Percentiles rank a stretch among this genome's conserved stretches.
These are phyloP conservation scores for Kentomonas sorsogonicus DNA, from an alignment of 208 protist species.

Conservation along the genomic window DNA sequence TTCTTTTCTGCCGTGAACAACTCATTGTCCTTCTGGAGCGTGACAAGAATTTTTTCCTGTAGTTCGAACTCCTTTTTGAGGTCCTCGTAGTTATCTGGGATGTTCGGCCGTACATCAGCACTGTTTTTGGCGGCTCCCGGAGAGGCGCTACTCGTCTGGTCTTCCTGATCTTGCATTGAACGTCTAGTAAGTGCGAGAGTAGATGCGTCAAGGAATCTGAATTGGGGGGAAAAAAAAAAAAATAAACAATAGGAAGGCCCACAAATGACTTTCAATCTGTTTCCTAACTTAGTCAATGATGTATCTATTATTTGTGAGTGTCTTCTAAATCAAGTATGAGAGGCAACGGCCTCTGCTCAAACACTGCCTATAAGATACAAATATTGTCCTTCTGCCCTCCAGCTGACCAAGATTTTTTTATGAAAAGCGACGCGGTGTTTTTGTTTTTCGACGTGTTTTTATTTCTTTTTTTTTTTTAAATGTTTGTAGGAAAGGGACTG, in stretches of 20 bases:
- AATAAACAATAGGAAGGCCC: background rate
- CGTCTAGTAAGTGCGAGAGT: too few relatives aligned
- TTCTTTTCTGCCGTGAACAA: slow-evolving; percentile 43
- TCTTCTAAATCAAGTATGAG: background rate
- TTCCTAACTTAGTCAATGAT: too few relatives aligned
- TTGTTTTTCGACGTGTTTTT: slow-evolving; percentile 7
- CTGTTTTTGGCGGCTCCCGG: too few relatives aligned
- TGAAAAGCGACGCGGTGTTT: background rate
- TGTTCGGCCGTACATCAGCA: too few relatives aligned
- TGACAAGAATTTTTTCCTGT: slow-evolving; percentile 61
- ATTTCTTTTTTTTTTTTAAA: background rate
- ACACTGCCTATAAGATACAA: background rate
- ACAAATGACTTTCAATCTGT: too few relatives aligned
- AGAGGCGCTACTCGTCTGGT: too few relatives aligned
- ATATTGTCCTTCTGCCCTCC: background rate
- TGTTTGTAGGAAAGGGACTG: background rate
- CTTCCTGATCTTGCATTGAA: too few relatives aligned
- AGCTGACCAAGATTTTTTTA: background rate
- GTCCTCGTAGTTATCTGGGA: slow-evolving; percentile 17
- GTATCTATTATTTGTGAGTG: background rate
- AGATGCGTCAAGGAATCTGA: background rate
- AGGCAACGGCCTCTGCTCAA: background rate
- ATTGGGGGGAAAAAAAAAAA: slow-evolving; percentile 1
- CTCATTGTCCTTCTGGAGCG: slow-evolving; percentile 69
- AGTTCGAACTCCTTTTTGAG: slow-evolving; percentile 49